Conservation (phyloP, 768 basidiomycete genomes). For the Pisolithus tinctorius region DNA sequence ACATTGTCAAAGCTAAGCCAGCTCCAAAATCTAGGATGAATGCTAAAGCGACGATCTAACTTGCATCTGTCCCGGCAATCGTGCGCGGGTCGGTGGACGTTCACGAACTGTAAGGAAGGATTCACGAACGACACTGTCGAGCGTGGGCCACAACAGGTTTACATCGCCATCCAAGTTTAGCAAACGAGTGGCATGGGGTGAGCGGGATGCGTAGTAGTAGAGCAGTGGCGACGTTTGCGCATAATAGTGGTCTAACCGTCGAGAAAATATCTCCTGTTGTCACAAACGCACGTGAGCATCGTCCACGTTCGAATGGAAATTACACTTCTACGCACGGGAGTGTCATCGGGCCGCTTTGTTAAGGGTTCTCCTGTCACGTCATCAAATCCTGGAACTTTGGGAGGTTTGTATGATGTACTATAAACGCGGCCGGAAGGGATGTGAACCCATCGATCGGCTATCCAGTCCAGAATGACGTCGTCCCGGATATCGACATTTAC, state of each 20-base stretch:
- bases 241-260: constrained; percentile 73
- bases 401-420: constrained; percentile 81
- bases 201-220: constrained; percentile 50
- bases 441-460: constrained; percentile 83
- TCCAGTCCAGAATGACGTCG: constrained; percentile 71
- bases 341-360: constrained; percentile 78
- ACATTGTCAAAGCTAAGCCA: neutral
- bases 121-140: constrained; percentile 53
- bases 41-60: constrained; percentile 9
- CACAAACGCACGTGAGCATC: constrained; percentile 6
- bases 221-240: constrained; percentile 73
- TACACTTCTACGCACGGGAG: constrained; percentile 50
- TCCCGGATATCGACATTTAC: constrained; percentile 83
- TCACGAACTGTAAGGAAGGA: constrained; percentile 52
- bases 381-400: constrained; percentile 69
- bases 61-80: constrained; percentile 10
- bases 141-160: constrained; percentile 76
- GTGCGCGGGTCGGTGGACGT: constrained; percentile 25
- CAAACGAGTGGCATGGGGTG: constrained; percentile 37
- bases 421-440: constrained; percentile 81
- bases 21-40: neutral
- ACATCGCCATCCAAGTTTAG: constrained; percentile 59
- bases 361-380: constrained; percentile 82
- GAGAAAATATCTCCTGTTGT: constrained; percentile 64
- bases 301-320: neutral